These are phyloP conservation scores for Sphaceloma murrayae DNA, from an alignment of 2,329 filamentous ascomycete species.

Conservation along the genomic window DNA sequence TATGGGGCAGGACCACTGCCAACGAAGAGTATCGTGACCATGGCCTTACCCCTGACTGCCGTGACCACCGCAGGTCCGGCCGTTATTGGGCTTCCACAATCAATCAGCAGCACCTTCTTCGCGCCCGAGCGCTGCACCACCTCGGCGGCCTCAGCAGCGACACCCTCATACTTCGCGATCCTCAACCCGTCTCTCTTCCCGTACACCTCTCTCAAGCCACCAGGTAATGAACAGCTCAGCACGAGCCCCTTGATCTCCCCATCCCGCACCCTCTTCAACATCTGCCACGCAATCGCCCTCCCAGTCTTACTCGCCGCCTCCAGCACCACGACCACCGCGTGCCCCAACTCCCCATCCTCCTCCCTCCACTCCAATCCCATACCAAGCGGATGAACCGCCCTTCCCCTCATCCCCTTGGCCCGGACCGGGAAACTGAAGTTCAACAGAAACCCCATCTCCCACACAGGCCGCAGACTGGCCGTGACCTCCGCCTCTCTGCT, in stretches of 20 bases:
- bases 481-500: background rate
- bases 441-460: constrained; percentile 9
- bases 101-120: constrained; percentile 3
- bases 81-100: background rate
- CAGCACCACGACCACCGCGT: constrained; percentile 5
- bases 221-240: background rate
- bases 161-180: background rate
- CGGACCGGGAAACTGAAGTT: background rate
- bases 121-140: background rate
- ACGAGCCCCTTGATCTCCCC: constrained; percentile 10
- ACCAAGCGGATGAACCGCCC: background rate
- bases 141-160: background rate
- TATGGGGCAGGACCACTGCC: background rate
- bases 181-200: background rate
- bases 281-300: background rate
- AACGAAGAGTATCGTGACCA: constrained; percentile 2
- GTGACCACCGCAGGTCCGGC: background rate
- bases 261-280: background rate
- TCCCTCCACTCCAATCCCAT: background rate
- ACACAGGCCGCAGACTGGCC: constrained; percentile 1
- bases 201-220: constrained; percentile 1
- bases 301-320: constrained; percentile 11
- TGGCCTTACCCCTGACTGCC: background rate
- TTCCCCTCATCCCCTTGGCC: background rate
- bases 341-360: background rate